phyloP scores from a whole-genome alignment of 2,329 filamentous ascomycete species.

The Rasamsonia emersonii region DNA sequence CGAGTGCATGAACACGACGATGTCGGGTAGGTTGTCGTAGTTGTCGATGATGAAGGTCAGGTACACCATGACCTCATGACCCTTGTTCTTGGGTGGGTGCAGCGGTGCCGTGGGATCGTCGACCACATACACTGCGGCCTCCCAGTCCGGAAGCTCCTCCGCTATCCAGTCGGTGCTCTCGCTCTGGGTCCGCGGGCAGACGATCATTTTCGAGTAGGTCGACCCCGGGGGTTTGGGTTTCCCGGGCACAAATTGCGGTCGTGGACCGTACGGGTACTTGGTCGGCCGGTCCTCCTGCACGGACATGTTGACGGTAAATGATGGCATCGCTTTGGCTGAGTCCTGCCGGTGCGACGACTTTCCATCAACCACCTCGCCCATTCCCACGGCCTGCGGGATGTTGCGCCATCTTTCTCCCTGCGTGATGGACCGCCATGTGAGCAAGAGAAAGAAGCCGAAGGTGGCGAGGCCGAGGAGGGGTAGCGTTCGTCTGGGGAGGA shows the following conservation, averaged over 20 bases:
- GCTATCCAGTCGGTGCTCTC: constrained; percentile 51
- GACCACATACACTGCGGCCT: constrained; percentile 43
- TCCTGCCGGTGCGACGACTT: constrained; percentile 2
- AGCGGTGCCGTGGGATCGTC: constrained; percentile 43
- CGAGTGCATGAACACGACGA: constrained; percentile 53
- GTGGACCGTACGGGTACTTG: constrained; percentile 1
- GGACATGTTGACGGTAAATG: not conserved
- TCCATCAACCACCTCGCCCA: constrained; percentile 21
- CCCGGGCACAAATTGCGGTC: constrained; percentile 25
- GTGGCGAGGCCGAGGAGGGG: constrained; percentile 25
- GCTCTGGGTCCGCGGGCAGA: constrained; percentile 44
- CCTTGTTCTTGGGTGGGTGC: constrained; percentile 51
- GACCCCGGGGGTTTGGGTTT: constrained; percentile 36
- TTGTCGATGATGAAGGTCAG: constrained; percentile 56
- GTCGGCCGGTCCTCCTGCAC: not conserved
- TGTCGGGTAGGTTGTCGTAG: constrained; percentile 51
- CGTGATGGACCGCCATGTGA: constrained; percentile 20
- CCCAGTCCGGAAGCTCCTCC: constrained; percentile 41
- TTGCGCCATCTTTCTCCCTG: constrained; percentile 21
- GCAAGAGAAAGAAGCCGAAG: constrained; percentile 20
- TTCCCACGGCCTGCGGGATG: constrained; percentile 27
- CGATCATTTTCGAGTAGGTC: constrained; percentile 46
- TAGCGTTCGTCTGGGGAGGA: constrained; percentile 23
- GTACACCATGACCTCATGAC: constrained; percentile 55
- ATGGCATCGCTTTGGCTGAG: not conserved